These are phyloP conservation scores for Panicum miliaceum DNA, from an alignment of 176 grass and related monocot species.

Conservation along the genomic window DNA sequence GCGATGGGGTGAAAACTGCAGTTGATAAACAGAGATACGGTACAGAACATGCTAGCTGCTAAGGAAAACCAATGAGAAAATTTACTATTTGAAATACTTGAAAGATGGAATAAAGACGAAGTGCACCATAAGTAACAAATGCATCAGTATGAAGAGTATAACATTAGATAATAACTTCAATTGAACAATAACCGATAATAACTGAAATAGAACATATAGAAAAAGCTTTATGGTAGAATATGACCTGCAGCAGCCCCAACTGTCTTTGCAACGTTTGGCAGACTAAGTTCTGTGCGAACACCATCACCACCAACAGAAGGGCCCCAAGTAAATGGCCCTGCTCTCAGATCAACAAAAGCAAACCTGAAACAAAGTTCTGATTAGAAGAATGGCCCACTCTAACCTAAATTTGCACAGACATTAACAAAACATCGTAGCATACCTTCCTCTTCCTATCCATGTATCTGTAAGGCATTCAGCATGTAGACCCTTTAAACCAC, in stretches of 20 bases:
- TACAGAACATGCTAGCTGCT: slow-evolving; percentile 5
- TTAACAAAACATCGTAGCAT: slow-evolving; percentile 16
- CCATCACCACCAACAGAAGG: slow-evolving; percentile 95
- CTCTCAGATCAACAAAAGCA: slow-evolving; percentile 96
- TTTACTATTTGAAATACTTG: not conserved
- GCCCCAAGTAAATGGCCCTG: slow-evolving; percentile 95
- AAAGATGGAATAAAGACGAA: not conserved
- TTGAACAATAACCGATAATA: slow-evolving; percentile 6
- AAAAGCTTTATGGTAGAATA: slow-evolving; percentile 13
- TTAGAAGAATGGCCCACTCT: slow-evolving; percentile 35
- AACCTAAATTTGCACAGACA: slow-evolving; percentile 18
- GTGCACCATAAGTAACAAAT: not conserved
- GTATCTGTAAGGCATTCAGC: slow-evolving; percentile 96
- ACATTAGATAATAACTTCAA: not conserved
- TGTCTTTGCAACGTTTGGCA: slow-evolving; percentile 84
- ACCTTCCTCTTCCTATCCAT: slow-evolving; percentile 89
- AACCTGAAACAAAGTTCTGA: slow-evolving; percentile 61
- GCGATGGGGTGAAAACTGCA: not conserved
- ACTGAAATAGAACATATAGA: not conserved
- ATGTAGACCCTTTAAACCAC: slow-evolving; percentile 78
- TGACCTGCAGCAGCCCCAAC: slow-evolving; percentile 80
- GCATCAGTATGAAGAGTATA: slow-evolving; percentile 14
- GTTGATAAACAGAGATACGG: not conserved
- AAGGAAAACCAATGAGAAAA: slow-evolving; percentile 8
- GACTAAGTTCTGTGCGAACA: slow-evolving; percentile 91